Evolutionary conservation across 331 rosid species (phyloP).

Genomic region (Rhamnella rubrinervis): DNA sequence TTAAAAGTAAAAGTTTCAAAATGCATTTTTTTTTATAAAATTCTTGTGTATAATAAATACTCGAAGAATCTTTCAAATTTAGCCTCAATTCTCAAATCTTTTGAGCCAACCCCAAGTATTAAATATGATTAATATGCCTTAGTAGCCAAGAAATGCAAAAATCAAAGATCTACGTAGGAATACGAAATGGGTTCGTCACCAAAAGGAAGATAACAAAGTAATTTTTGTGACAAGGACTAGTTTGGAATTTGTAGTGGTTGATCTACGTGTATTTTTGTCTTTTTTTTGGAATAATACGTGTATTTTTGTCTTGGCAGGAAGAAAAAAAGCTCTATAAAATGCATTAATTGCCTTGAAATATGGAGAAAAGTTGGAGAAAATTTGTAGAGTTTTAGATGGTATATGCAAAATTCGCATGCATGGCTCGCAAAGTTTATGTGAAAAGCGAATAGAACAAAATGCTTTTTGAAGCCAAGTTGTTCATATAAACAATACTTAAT

Average conservation of each 20-base stretch:
- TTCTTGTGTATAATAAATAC: no score
- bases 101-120: no score
- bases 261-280: slow-evolving; percentile 12
- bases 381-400: background rate
- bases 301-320: slow-evolving; percentile 19
- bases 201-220: background rate
- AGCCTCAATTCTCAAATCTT: no score
- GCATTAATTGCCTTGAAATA: slow-evolving; percentile 5
- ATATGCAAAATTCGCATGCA: background rate
- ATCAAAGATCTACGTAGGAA: background rate
- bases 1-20: no score
- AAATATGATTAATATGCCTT: background rate
- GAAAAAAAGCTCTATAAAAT: slow-evolving; percentile 14
- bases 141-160: background rate
- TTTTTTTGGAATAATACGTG: no score
- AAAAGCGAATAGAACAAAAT: slow-evolving; percentile 1
- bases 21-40: no score
- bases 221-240: slow-evolving; percentile 4
- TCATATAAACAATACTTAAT: background rate
- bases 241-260: slow-evolving; percentile 7
- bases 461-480: slow-evolving; percentile 3
- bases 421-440: background rate
- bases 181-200: background rate
- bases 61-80: no score
- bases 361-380: background rate